These are phyloP conservation scores for Eimeria necatrix DNA, from an alignment of 169 alveolate genomes.

Conservation along the genomic window DNA sequence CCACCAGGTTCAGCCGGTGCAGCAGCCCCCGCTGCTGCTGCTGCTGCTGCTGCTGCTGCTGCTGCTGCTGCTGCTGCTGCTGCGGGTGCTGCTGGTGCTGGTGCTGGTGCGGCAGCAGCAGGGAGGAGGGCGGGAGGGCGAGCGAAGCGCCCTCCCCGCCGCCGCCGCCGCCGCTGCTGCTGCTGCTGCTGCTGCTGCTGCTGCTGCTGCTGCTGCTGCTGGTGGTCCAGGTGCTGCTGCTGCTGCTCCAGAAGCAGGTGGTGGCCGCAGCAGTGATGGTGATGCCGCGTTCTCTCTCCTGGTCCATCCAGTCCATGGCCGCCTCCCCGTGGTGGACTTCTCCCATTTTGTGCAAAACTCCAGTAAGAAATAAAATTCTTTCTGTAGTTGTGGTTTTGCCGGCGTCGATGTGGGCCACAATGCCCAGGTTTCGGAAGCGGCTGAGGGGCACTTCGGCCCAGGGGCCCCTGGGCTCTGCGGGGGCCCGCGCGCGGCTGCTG, in stretches of 20 bases:
- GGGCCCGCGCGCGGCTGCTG: too few relatives aligned
- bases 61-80: not conserved
- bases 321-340: constrained; percentile 95
- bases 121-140: too few relatives aligned
- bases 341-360: constrained; percentile 93
- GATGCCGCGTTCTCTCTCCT: constrained; percentile 98
- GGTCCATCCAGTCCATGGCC: constrained; percentile 97
- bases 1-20: constrained; percentile 96
- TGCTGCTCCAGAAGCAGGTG: constrained; percentile 95
- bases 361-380: constrained; percentile 95
- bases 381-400: constrained; percentile 99
- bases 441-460: constrained; percentile 77
- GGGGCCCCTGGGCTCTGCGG: not conserved
- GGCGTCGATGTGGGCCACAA: constrained; percentile 98
- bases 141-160: too few relatives aligned
- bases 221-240: not conserved
- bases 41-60: not conserved
- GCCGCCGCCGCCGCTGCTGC: too few relatives aligned
- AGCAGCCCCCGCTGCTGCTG: too few relatives aligned
- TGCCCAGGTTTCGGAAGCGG: constrained; percentile 93
- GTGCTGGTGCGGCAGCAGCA: too few relatives aligned
- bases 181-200: not conserved
- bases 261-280: constrained; percentile 98
- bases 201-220: not conserved
- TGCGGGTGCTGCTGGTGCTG: not conserved